Evolutionary conservation across 2,329 filamentous ascomycete genomes (phyloP).

Genomic region (Xylariaceae sp.): DNA sequence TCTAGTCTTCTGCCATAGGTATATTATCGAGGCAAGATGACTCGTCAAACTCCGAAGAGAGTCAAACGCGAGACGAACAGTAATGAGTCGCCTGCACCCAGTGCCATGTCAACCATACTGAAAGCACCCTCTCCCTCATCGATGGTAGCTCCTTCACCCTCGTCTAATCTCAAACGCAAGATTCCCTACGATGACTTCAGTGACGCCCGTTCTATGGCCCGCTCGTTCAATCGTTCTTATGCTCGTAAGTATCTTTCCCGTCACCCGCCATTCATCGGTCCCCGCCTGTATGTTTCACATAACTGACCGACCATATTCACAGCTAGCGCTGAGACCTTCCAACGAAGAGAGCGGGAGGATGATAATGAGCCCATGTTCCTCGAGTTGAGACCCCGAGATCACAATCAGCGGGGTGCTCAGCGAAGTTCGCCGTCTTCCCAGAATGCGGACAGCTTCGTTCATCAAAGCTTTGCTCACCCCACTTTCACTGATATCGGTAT

Average conservation of each 20-base stretch:
- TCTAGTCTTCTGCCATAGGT: neutral
- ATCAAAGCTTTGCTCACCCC: slow-evolving; percentile 39
- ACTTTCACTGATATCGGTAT: slow-evolving; percentile 59
- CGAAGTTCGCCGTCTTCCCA: slow-evolving; percentile 28
- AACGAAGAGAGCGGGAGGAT: slow-evolving; percentile 22
- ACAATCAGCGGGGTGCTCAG: slow-evolving; percentile 1
- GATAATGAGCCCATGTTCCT: slow-evolving; percentile 33
- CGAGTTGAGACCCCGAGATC: slow-evolving; percentile 25
- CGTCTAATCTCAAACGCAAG: slow-evolving; percentile 15
- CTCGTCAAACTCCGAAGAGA: neutral
- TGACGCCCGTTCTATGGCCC: slow-evolving; percentile 24
- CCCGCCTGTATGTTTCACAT: neutral
- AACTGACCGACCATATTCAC: slow-evolving; percentile 5
- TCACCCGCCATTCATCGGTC: neutral
- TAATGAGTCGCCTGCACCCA: slow-evolving; percentile 6
- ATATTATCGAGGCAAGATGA: neutral
- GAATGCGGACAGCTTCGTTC: slow-evolving; percentile 34
- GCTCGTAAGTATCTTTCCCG: slow-evolving; percentile 28
- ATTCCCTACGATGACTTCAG: slow-evolving; percentile 11
- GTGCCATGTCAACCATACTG: slow-evolving; percentile 18
- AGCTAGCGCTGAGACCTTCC: slow-evolving; percentile 33
- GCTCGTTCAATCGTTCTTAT: slow-evolving; percentile 30
- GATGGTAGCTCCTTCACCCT: slow-evolving; percentile 21
- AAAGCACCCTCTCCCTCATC: neutral
- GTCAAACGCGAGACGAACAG: slow-evolving; percentile 27